Base-by-base conservation (phyloP, 371 early-diverging fungal species). In the Zopfochytrium polystomum region DNA sequence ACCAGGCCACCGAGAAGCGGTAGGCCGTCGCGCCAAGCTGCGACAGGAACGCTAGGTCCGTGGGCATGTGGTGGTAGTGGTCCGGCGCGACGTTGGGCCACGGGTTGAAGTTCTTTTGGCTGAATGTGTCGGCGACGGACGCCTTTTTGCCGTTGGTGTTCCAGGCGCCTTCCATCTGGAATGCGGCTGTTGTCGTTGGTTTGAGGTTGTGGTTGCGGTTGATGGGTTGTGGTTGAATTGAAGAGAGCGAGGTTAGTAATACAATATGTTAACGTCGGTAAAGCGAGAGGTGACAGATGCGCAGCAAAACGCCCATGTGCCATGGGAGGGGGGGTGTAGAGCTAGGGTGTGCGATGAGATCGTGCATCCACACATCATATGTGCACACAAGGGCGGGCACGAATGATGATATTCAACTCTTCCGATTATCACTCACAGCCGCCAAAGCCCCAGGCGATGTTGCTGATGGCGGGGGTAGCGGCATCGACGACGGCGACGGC, bases 131-230 rank as follows among this genome's bases (percentile, higher is more conserved):
- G 63, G 65, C 74, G 29, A 70, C 64, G 4, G 69, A 56, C 2
- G 63, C 61, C 22, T 64, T 74, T 52, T 72, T 68, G 1, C 77
- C 78, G 47, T 69, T 77, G 42, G 44, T 58, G 50, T 75, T 59
- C 51, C 64, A 63, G 20, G 65, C 70, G 33, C 74, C 76, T 62
- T 75, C 76, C 13, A 68, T 60, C 52, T 75, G 76, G 54, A 52
- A 65, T 13, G 75, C 63, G 31, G 75, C 71, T 55, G 52, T 33
- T 23, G 31, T 13, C 1, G 30, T 18, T 15, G 22, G 15, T 11
- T 38, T 38, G 7, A 7, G 38, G 23, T 18, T 7, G 23, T 4
- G 13, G 31, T 4, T 9, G 51, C 5, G 3, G 29, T 11, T 31
- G 29, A 11, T 4, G 27, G 38, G 38, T n/a, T n/a, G n/a, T n/a